Base-by-base conservation (phyloP, 2,329 filamentous ascomycete genomes). In the Zasmidium angulare region DNA sequence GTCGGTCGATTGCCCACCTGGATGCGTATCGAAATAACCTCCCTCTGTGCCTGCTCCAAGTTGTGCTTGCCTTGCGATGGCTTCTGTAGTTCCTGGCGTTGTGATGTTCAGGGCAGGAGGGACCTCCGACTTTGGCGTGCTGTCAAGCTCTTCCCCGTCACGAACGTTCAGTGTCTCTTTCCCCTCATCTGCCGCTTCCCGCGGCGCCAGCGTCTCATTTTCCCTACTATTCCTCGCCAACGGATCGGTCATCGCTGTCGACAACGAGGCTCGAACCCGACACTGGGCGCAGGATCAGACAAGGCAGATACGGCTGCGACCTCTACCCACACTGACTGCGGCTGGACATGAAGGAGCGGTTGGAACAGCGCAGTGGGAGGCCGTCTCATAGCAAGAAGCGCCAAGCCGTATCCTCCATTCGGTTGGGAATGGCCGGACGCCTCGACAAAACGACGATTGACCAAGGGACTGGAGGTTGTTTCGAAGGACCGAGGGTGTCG, bases 61-160 rank as follows among this genome's bases (percentile, higher is more conserved):
- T n/a, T 48, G n/a, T 19, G 55, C 22, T 20, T 48, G 55, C 46
- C 40, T 58, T 51, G 56, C 46, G 21, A 36, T 26, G 46, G 59
- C 59, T 52, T 64, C 62, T 49, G 58, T 51, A 7, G 63, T 59
- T 40, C 55, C 56, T 46, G 62, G 64, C 26, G 66, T 66, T 23
- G 63, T 55, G n/a, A 68, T 59, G 56, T 67, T 66, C 47, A 68
- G 58, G 9, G 60, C 58, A 20, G 71, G 72, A 54, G 75, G 76
- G 50, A 72, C 62, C 65, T 77, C 77, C 4, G 75, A 76, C 58
- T 75, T 73, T 50, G 75, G 74, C 14, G 76, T 78, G 62, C 66
- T 43, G 3, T 43, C 36, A 17, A 43, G 6, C 36, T 43, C 36
- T 19, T 17, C 36, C n/a, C 11, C 26, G 11, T 29, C 26, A 11